Base-by-base conservation (phyloP, 2,329 filamentous ascomycete species). In the Colletotrichum euphorbiae region DNA sequence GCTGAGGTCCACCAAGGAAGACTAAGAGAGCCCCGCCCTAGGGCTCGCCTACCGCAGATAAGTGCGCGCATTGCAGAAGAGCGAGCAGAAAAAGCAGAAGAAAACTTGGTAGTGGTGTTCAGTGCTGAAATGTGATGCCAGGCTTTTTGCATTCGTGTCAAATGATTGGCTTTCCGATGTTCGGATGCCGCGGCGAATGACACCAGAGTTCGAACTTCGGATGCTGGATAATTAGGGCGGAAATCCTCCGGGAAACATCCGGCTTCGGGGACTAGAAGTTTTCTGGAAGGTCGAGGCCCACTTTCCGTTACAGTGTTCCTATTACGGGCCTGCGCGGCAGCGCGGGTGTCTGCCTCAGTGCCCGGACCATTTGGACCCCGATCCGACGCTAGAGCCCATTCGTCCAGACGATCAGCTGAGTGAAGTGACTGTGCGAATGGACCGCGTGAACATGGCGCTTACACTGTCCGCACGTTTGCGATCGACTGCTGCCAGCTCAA, bases 191-290 rank as follows among this genome's bases (percentile, higher is more conserved):
- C 54, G 33, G 46, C 48, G 31, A 65, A 38, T 48, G 33, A 58
- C 15, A 28, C 40, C 45, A 65, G 24, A 24, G 24, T 24, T 24
- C 24, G 40, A n/a, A 40, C 45, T 40, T 55, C n/a, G n/a, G n/a
- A n/a, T n/a, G n/a, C n/a, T n/a, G n/a, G n/a, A n/a, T n/a, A n/a
- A n/a, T n/a, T n/a, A 40, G 21, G 13, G 64, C 64, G 59, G 51
- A 63, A 63, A 31, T 21, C 46, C 21, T 48, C 48, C 60, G 61
- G 65, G 17, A 57, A 21, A 31, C 46, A 24, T 55, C 48, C 60
- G 61, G 65, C 28, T 6, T 64, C 61, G 65, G 55, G 12, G 61
- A 68, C 61, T 68, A 68, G 66, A 68, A 68, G 17, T 55, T 55
- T 68, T 68, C 66, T 60, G 54, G 66, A 68, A 68, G 31, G 36